phyloP scores from a whole-genome alignment of 2,329 filamentous ascomycete species.

The Ceratocystis papillata region DNA sequence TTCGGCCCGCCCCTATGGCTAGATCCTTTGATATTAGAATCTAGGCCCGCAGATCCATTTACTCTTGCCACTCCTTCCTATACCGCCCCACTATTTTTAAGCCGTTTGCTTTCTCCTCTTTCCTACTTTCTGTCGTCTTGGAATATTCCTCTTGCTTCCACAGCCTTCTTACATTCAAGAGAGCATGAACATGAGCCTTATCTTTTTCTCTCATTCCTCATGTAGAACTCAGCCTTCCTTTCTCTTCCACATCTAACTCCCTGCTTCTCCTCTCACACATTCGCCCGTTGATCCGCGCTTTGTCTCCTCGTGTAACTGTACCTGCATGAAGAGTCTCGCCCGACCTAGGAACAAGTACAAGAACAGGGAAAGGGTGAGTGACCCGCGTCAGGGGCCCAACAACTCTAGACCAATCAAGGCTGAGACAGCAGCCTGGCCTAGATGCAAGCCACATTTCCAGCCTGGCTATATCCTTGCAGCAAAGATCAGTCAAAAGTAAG shows the following conservation, averaged over 20 bases:
- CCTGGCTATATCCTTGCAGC: neutral
- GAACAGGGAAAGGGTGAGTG: neutral
- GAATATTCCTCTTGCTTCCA: conserved; percentile 6
- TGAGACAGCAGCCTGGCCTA: neutral
- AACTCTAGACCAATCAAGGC: neutral
- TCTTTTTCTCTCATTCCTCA: conserved; percentile 24
- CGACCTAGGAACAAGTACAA: neutral
- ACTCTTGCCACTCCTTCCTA: too few species aligned
- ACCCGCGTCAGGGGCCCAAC: neutral
- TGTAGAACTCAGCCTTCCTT: neutral
- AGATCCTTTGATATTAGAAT: too few species aligned
- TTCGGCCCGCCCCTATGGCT: too few species aligned
- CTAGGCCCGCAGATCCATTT: too few species aligned
- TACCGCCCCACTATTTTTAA: too few species aligned
- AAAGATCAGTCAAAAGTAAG: neutral
- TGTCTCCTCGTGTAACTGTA: conserved; percentile 9
- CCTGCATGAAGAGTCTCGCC: neutral
- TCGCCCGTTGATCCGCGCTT: neutral
- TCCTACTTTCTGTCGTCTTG: neutral
- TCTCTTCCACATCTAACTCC: neutral
- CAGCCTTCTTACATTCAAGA: neutral
- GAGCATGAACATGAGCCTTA: neutral
- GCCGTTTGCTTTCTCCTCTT: neutral
- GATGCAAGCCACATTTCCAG: neutral
- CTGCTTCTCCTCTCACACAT: conserved; percentile 24